A percentile compares a stretch with the other conserved stretches of the same genome.
These are phyloP conservation scores for Telfairia occidentalis DNA, from an alignment of 331 rosid genomes.

Conservation along the genomic window DNA sequence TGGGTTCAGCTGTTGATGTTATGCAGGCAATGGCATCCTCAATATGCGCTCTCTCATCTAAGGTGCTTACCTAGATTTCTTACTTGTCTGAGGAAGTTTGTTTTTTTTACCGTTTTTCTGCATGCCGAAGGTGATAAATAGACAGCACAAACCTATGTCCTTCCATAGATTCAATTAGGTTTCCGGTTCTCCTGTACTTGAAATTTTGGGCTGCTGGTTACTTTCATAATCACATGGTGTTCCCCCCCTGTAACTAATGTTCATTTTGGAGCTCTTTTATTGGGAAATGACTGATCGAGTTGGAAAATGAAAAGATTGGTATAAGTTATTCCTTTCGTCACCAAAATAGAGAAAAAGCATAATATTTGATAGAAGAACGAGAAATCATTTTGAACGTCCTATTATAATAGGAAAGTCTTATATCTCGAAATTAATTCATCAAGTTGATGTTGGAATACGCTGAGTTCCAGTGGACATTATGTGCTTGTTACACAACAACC, in stretches of 20 bases:
- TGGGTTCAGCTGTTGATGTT: conserved; percentile 90
- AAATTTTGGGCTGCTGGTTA: background rate
- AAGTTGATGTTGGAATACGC: too few relatives aligned
- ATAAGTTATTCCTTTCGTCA: too few relatives aligned
- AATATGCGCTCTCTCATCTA: conserved; percentile 59
- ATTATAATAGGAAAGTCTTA: too few relatives aligned
- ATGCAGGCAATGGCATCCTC: conserved; percentile 95
- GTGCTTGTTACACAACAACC: too few relatives aligned
- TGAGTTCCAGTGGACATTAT: too few relatives aligned
- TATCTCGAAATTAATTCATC: too few relatives aligned
- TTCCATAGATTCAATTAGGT: background rate
- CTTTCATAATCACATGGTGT: background rate
- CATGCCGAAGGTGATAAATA: background rate
- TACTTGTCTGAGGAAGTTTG: conserved; percentile 4
- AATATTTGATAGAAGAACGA: too few relatives aligned
- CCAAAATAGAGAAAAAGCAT: too few relatives aligned
- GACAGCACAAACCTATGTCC: background rate
- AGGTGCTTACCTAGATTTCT: conserved; percentile 34
- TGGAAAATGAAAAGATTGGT: too few relatives aligned
- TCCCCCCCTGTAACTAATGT: background rate
- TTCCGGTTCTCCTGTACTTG: background rate
- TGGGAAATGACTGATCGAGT: too few relatives aligned
- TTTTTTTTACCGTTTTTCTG: conserved; percentile 1
- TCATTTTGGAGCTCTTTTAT: background rate
- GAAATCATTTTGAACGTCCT: too few relatives aligned